These are phyloP conservation scores for Botrytis aclada DNA, from an alignment of 2,329 filamentous ascomycete species.

Conservation along the genomic window DNA sequence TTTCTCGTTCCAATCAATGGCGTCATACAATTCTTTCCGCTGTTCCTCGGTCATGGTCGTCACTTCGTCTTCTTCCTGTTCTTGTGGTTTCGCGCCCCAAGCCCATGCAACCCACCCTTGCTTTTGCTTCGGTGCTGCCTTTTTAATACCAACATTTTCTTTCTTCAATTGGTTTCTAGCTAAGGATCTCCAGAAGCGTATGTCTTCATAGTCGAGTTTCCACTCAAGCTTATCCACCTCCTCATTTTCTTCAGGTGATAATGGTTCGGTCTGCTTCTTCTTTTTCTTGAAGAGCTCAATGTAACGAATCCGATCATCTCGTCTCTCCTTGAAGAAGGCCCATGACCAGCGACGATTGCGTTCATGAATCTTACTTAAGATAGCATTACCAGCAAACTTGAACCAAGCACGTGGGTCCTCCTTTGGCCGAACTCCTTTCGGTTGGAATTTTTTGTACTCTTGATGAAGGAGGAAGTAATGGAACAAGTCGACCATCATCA, in stretches of 20 bases:
- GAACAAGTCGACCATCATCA: slow-evolving; percentile 98
- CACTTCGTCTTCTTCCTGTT: slow-evolving; percentile 66
- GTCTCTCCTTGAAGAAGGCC: slow-evolving; percentile 89
- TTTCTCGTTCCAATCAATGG: slow-evolving; percentile 98
- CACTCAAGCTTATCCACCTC: slow-evolving; percentile 75
- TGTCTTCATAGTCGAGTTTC: slow-evolving; percentile 89
- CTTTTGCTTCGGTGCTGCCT: slow-evolving; percentile 57
- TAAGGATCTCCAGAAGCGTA: slow-evolving; percentile 94
- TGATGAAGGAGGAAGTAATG: slow-evolving; percentile 98
- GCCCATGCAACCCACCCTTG: slow-evolving; percentile 91
- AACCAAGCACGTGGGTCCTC: slow-evolving; percentile 93
- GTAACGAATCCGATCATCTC: slow-evolving; percentile 84
- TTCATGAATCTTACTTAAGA: slow-evolving; percentile 92
- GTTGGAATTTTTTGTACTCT: slow-evolving; percentile 91
- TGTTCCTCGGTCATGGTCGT: slow-evolving; percentile 93
- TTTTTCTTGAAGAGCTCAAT: slow-evolving; percentile 96
- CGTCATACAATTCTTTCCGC: slow-evolving; percentile 92
- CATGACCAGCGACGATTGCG: slow-evolving; percentile 91
- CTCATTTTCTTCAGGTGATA: slow-evolving; percentile 66
- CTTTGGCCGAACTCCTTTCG: slow-evolving; percentile 74
- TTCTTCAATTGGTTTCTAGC: slow-evolving; percentile 93
- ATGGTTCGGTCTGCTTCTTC: slow-evolving; percentile 62
- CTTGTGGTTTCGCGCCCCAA: slow-evolving; percentile 72
- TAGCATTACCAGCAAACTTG: slow-evolving; percentile 82
- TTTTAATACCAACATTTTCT: slow-evolving; percentile 87